Evolutionary conservation across 2,329 filamentous ascomycete genomes (phyloP), one percentile per base, ranked within the genome.

Genomic region (Claviceps sp.): DNA sequence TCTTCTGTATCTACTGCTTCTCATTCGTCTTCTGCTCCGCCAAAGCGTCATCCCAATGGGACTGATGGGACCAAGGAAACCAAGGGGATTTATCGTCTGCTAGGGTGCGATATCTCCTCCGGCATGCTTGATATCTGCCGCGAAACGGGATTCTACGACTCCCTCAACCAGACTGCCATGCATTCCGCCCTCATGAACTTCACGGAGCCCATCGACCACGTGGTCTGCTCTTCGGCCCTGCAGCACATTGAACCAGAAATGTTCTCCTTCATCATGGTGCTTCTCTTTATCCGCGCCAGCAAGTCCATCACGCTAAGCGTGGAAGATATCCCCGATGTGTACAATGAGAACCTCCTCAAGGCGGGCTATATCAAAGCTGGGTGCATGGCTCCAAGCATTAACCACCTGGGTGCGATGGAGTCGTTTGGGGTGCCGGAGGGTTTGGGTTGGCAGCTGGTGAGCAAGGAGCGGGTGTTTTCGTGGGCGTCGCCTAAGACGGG

Each of bases 241-340:
- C n/a, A 43, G 2, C 20, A 24, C 9, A 5, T 50, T 5, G 13
- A n/a, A 3, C 38, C 38, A 6, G 38, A 43, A 5, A 22, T 43
- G n/a, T 43, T 44, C 37, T 44, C 38, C 16, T 37, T 44, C 2
- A 14, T 50, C 38, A 5, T 44, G 8, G 38, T 4, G 14, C 40
- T 43, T 6, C 30, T 30, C 40, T 50, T 50, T 30, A 8, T 43
- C 14, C 11, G 9, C 26, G 48, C 40, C 11, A 22, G 44, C 16
- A 50, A 34, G 5, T 50, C 48, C 41, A 50, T 50, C 48, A 50
- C 48, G 34, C n/a, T 50, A 9, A 44, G 18, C 16, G 24, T 50
- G 11, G 48, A 50, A 8, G 48, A 44, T 13, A 44, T 43, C 16
- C n/a, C 40, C 7, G 40, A 44, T 6, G 16, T 2, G 9, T 49